phyloP scores from a whole-genome alignment of 305 asterid species.

The Andrographis paniculata region DNA sequence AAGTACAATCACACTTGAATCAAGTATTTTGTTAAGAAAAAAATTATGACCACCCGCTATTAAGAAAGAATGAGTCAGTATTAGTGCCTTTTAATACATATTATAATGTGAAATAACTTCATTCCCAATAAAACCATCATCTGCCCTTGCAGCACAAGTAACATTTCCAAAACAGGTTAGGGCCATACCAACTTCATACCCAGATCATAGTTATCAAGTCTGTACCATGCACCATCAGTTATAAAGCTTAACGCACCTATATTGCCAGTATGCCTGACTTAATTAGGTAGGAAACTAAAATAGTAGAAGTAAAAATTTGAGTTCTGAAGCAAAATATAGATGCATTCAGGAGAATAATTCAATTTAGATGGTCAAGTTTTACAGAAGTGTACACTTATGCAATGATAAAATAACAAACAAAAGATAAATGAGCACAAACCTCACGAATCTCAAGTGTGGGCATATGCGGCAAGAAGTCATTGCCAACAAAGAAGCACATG shows the following conservation, averaged over 20 bases:
- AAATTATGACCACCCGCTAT: no score
- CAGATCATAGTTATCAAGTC: neutral
- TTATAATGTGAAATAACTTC: no score
- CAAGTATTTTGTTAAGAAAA: no score
- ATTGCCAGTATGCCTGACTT: neutral
- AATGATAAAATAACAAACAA: neutral
- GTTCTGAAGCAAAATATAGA: no score
- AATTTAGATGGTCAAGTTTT: no score
- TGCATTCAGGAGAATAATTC: no score
- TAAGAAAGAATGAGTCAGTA: no score
- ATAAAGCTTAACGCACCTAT: neutral
- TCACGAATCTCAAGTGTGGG: conserved; percentile 99
- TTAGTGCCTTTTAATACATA: no score
- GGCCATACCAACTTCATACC: neutral
- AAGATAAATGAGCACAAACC: conserved; percentile 42
- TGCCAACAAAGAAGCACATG: conserved; percentile 97
- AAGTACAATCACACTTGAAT: no score
- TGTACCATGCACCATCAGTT: neutral
- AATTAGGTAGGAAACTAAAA: no score
- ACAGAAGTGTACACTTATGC: no score
- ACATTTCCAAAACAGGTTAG: neutral
- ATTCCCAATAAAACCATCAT: neutral
- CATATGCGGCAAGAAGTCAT: conserved; percentile 99
- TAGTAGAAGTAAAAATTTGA: no score
- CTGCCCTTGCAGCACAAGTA: neutral